Evolutionary conservation across 331 rosid genomes (phyloP).

Genomic region (Cydonia oblonga): DNA sequence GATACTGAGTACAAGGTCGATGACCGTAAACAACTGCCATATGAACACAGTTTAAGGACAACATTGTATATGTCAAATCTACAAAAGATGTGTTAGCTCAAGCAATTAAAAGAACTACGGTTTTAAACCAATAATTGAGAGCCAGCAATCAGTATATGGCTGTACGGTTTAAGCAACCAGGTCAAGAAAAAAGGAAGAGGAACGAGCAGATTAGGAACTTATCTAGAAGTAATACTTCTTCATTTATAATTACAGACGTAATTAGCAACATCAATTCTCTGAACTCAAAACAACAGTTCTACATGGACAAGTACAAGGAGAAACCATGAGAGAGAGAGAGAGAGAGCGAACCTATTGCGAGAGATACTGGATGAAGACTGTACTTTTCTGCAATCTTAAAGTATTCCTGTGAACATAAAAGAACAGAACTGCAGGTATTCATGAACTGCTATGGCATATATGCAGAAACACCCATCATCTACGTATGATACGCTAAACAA

Average conservation of each 20-base stretch:
- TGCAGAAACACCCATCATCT: not conserved
- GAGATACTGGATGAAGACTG: slow-evolving; percentile 71
- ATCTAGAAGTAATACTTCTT: not conserved
- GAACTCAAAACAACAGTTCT: not conserved
- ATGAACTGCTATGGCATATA: not conserved
- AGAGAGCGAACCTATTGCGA: slow-evolving; percentile 61
- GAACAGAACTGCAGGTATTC: not conserved
- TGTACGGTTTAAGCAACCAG: not conserved
- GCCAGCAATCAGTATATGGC: not conserved
- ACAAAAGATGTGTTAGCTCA: too few species aligned
- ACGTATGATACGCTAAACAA: not conserved
- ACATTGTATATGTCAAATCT: too few species aligned
- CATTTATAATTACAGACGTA: not conserved
- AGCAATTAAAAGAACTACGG: not conserved
- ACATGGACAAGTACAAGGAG: not conserved
- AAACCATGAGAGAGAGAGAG: not conserved
- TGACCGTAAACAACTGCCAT: too few species aligned
- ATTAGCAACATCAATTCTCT: not conserved
- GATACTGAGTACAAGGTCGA: too few species aligned
- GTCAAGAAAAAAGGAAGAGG: not conserved
- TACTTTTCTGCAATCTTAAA: slow-evolving; percentile 36
- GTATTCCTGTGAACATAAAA: slow-evolving; percentile 53
- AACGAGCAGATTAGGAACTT: too few species aligned
- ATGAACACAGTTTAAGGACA: too few species aligned
- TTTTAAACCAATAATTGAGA: not conserved